Evolutionary conservation across 495 filamentous ascomycete species (phyloP).

Genomic region (Tricharina praecox): DNA sequence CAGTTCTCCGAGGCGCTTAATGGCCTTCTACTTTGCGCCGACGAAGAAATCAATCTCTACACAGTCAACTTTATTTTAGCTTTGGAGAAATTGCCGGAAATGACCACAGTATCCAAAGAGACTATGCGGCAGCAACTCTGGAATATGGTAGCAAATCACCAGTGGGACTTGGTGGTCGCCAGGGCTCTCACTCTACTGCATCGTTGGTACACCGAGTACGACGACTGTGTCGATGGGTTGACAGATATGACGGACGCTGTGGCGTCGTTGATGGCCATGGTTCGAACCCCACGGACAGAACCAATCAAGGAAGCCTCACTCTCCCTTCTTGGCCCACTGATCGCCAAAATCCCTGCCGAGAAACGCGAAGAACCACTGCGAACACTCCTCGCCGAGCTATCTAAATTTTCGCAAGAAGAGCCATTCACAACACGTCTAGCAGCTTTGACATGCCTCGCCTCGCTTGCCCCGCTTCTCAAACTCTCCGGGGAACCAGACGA

Average conservation of each 20-base stretch:
- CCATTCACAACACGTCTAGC: constrained; percentile 14
- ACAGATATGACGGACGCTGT: too few species aligned
- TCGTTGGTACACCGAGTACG: too few species aligned
- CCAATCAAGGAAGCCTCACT: constrained; percentile 16
- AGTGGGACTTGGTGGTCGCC: constrained; percentile 18
- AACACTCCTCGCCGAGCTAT: not conserved
- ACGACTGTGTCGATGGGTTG: too few species aligned
- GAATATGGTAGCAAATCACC: not conserved
- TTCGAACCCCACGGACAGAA: constrained; percentile 10
- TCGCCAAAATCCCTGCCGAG: not conserved
- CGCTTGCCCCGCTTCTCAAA: constrained; percentile 1
- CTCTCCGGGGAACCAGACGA: not conserved
- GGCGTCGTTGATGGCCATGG: too few species aligned
- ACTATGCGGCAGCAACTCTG: too few species aligned
- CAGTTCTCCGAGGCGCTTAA: not conserved
- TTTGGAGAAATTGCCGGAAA: too few species aligned
- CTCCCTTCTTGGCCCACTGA: constrained; percentile 1
- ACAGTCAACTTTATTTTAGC: not conserved
- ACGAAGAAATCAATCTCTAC: constrained; percentile 14
- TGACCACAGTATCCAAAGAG: constrained; percentile 1
- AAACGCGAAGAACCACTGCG: not conserved
- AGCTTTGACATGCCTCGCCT: constrained; percentile 12
- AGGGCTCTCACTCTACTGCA: constrained; percentile 11
- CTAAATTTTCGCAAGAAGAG: constrained; percentile 15
- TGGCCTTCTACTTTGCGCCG: constrained; percentile 6